These are phyloP conservation scores for Boeremia exigua DNA, from an alignment of 2,329 filamentous ascomycete genomes.

Conservation along the genomic window DNA sequence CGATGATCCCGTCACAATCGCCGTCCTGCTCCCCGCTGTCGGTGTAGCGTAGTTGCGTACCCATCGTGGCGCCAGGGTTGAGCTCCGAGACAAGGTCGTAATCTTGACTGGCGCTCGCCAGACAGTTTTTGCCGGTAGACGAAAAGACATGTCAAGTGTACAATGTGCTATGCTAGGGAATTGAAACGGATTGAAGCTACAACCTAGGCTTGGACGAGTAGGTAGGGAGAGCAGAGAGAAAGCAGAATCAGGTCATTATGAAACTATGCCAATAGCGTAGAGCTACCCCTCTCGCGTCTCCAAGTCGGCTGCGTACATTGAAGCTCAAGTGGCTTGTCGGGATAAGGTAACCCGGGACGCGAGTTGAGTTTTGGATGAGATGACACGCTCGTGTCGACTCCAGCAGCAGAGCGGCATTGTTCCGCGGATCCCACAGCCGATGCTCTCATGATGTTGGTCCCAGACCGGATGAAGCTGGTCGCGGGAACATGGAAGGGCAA, in stretches of 20 bases:
- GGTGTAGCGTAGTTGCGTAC: constrained; percentile 34
- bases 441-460: neutral
- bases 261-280: neutral
- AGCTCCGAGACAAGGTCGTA: constrained; percentile 16
- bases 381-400: neutral
- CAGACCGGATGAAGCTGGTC: constrained; percentile 9
- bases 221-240: too few species aligned
- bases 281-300: constrained; percentile 33
- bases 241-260: constrained; percentile 5
- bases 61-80: constrained; percentile 25
- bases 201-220: neutral
- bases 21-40: constrained; percentile 34
- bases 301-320: constrained; percentile 12
- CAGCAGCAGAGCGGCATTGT: neutral
- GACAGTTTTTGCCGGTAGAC: constrained; percentile 26
- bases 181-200: neutral
- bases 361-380: constrained; percentile 4
- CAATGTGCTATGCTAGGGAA: neutral
- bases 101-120: constrained; percentile 29
- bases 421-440: constrained; percentile 5
- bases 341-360: constrained; percentile 17
- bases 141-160: constrained; percentile 28
- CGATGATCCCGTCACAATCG: constrained; percentile 48
- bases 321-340: constrained; percentile 16
- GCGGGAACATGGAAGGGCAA: constrained; percentile 10